Percentiles rank a stretch among this genome's conserved stretches.
These are phyloP conservation scores for Sporobolomyces pararoseus DNA, from an alignment of 768 basidiomycete genomes.

Conservation along the genomic window DNA sequence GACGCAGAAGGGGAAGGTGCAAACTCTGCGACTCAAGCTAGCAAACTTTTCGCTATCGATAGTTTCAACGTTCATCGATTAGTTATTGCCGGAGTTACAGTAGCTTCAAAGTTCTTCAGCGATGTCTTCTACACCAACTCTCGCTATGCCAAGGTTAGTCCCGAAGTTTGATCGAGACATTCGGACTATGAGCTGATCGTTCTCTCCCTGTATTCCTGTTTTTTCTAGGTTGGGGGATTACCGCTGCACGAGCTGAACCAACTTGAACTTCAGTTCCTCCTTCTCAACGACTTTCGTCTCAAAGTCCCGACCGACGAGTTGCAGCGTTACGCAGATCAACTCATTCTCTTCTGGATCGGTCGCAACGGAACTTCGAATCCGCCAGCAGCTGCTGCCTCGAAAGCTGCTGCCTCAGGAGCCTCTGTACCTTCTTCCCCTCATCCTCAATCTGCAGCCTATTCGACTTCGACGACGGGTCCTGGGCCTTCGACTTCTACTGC, in stretches of 20 bases:
- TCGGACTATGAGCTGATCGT: neutral
- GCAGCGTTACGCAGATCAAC: constrained; percentile 88
- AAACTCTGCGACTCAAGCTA: constrained; percentile 29
- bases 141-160: constrained; percentile 85
- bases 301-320: constrained; percentile 84
- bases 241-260: constrained; percentile 90
- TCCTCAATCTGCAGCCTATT: neutral
- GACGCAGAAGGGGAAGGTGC: neutral
- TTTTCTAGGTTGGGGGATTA: constrained; percentile 79
- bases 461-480: neutral
- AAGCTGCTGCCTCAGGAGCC: neutral
- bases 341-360: constrained; percentile 56
- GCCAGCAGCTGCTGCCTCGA: neutral
- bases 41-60: constrained; percentile 79
- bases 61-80: constrained; percentile 94
- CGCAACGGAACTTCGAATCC: constrained; percentile 22
- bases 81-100: constrained; percentile 95
- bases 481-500: no score
- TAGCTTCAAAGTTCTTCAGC: constrained; percentile 98
- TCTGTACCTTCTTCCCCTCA: neutral
- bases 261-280: constrained; percentile 92
- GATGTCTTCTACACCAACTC: constrained; percentile 99
- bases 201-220: neutral
- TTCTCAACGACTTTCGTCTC: constrained; percentile 89
- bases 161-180: neutral